Conservation (phyloP, 352 stramenopile species). For the Phytophthora hybrid region DNA sequence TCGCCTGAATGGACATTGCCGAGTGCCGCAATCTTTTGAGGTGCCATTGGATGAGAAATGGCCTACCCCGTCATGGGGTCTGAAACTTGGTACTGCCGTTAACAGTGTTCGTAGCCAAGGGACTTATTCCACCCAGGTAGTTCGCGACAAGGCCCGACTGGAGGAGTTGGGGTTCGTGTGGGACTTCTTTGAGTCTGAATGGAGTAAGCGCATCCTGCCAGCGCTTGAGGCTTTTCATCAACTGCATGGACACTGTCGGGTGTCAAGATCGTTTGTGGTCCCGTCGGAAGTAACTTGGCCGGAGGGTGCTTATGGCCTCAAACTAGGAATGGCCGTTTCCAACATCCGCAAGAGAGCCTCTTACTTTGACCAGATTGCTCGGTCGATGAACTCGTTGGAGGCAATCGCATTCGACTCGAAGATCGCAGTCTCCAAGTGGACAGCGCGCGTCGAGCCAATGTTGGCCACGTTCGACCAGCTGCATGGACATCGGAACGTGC, state of each 20-base stretch:
- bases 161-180: background rate
- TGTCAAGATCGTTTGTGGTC: conserved; percentile 49
- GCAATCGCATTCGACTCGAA: conserved; percentile 2
- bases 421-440: background rate
- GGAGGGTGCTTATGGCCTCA: conserved; percentile 24
- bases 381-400: conserved; percentile 9
- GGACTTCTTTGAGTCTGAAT: too few relatives aligned
- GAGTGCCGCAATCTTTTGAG: background rate
- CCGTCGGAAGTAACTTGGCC: conserved; percentile 45
- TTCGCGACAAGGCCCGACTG: background rate
- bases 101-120: background rate
- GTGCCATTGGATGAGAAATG: background rate
- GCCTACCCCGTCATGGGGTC: background rate
- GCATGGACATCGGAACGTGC: too few relatives aligned
- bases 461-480: too few relatives aligned
- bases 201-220: conserved; percentile 41
- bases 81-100: background rate
- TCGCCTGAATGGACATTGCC: background rate
- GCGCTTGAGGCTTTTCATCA: conserved; percentile 43
- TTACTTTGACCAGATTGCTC: conserved; percentile 5
- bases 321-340: conserved; percentile 24
- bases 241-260: conserved; percentile 30
- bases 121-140: background rate
- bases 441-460: background rate
- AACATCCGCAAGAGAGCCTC: background rate